Base-by-base conservation (phyloP, 208 protist species). In the Trypanosoma cruzi region DNA sequence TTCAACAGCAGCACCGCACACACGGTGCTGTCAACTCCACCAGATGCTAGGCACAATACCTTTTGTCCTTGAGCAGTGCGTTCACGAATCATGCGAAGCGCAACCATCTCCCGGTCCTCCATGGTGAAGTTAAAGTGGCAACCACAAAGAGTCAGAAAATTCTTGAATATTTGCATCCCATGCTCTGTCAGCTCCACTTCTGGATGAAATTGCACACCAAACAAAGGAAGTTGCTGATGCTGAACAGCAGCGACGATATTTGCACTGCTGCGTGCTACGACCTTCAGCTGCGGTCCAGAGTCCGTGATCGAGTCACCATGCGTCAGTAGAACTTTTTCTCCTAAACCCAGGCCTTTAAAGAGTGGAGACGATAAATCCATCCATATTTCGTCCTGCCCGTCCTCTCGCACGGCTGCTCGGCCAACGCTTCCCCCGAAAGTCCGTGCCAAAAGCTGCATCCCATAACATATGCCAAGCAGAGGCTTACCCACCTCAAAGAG, bases 11-110 rank as follows among this genome's bases (percentile, higher is more conserved):
- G 82, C 42, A 98, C 96, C 3, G 97, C 97, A 74, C 94, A 98
- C n/a, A 99, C 98, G 0, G 98, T 96, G 50, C 91, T 98, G 88
- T 99, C 98, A 16, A 99, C 98, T 44, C 98, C 98, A 65, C 98
- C 98, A 16, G 89, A 98, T n/a, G 98, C 96, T n/a, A 98, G 89
- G 65, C 96, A 96, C 14, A 99, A 80, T 3, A 98, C 96, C 61
- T 94, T 91, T 70, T 98, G 86, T 18, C 88, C 89, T 40, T 79
- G 50, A 10, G 89, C 84, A 16, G 97, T 96, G 13, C 77, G 84
- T 18, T 93, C 80, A 28, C 81, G 80, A 64, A 99, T 99, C 63
- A 97, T 64, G 3, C 81, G 75, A 50, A 99, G 81, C 10, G 95
- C 96, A 10, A 82, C 75, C 28, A 88, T 73, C 72, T 99, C 92